These are phyloP conservation scores for Naganishia vaughanmartiniae DNA, from an alignment of 768 basidiomycete species.

Conservation along the genomic window DNA sequence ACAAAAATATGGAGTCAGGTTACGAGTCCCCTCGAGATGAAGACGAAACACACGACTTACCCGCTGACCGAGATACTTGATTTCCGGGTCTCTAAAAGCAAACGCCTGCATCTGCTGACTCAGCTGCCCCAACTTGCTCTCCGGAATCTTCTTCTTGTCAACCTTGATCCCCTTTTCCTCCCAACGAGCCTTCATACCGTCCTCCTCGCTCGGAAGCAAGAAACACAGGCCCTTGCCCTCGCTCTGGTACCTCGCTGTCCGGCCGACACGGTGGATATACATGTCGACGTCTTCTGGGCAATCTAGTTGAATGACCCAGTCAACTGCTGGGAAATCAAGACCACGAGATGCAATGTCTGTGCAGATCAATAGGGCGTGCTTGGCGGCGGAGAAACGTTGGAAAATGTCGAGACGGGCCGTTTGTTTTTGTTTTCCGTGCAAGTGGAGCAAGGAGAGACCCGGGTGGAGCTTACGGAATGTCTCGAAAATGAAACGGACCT, in stretches of 20 bases:
- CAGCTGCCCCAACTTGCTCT: slow-evolving; percentile 79
- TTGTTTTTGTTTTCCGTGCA: slow-evolving; percentile 97
- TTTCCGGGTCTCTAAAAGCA: slow-evolving; percentile 90
- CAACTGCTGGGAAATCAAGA: slow-evolving; percentile 90
- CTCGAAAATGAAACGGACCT: slow-evolving; percentile 88
- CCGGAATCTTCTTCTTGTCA: slow-evolving; percentile 76
- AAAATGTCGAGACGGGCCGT: slow-evolving; percentile 80
- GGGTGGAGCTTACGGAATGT: slow-evolving; percentile 95
- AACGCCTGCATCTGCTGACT: slow-evolving; percentile 86
- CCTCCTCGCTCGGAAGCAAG: slow-evolving; percentile 84
- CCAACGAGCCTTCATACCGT: slow-evolving; percentile 76
- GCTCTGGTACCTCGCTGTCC: slow-evolving; percentile 89
- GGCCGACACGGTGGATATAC: slow-evolving; percentile 93
- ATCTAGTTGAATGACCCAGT: slow-evolving; percentile 95
- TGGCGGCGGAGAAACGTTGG: slow-evolving; percentile 73
- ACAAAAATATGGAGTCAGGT: background rate
- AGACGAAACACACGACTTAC: slow-evolving; percentile 56
- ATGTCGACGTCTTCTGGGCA: slow-evolving; percentile 96
- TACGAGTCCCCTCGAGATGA: background rate
- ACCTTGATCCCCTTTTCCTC: slow-evolving; percentile 68
- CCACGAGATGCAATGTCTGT: slow-evolving; percentile 96
- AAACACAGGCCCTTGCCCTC: slow-evolving; percentile 81
- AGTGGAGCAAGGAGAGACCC: slow-evolving; percentile 82
- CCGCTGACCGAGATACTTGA: slow-evolving; percentile 92
- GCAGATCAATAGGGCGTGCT: slow-evolving; percentile 83